phyloP scores from a whole-genome alignment of 306 rosid species.

The Rosa rugosa region DNA sequence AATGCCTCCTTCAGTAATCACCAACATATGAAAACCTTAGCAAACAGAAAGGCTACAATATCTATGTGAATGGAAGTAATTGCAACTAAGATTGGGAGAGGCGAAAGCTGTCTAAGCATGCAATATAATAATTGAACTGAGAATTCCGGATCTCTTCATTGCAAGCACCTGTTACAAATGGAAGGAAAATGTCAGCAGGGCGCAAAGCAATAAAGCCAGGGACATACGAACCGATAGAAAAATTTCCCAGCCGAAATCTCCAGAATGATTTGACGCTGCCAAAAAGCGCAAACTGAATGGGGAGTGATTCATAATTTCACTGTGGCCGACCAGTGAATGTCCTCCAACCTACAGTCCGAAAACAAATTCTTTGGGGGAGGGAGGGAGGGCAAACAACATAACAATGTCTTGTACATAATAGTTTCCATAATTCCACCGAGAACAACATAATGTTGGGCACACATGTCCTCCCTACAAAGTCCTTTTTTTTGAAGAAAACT shows the following conservation, averaged over 20 bases:
- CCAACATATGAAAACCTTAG: slow-evolving; percentile 18
- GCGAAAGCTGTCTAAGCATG: slow-evolving; percentile 20
- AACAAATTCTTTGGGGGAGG: slow-evolving; percentile 68
- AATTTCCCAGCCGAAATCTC: slow-evolving; percentile 69
- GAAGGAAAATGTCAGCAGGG: slow-evolving; percentile 58
- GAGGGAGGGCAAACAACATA: slow-evolving; percentile 62
- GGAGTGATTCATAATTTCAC: slow-evolving; percentile 75
- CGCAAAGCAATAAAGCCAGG: slow-evolving; percentile 70
- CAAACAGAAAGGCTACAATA: not conserved
- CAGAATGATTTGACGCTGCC: slow-evolving; percentile 67
- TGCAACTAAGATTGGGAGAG: not conserved
- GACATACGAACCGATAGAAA: slow-evolving; percentile 88
- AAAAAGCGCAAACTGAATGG: slow-evolving; percentile 49
- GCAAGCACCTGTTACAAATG: slow-evolving; percentile 80
- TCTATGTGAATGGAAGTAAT: not conserved
- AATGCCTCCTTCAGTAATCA: slow-evolving; percentile 21
- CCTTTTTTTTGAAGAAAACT: slow-evolving; percentile 93
- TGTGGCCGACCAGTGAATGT: slow-evolving; percentile 69
- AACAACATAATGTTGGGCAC: slow-evolving; percentile 84
- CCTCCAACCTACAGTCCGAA: slow-evolving; percentile 83
- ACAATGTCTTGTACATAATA: slow-evolving; percentile 67
- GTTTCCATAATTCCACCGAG: slow-evolving; percentile 81
- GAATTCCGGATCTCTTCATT: slow-evolving; percentile 39
- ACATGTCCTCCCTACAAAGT: slow-evolving; percentile 93
- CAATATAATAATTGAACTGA: slow-evolving; percentile 35